Evolutionary conservation across 192 early-diverging fungal species (phyloP).

Genomic region (Glomus cerebriforme): DNA sequence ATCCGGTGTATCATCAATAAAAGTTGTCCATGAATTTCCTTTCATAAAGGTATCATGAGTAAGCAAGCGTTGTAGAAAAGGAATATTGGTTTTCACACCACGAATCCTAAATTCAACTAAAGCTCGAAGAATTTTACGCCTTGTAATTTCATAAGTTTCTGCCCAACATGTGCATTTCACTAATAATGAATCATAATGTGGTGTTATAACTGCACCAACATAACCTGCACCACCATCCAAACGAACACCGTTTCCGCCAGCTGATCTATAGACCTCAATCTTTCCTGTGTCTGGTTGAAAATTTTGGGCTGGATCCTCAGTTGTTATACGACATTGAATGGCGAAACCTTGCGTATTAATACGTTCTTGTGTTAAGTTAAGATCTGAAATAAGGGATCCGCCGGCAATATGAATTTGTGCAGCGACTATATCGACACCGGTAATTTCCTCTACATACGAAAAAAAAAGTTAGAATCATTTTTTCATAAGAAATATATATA

Average conservation of each 20-base stretch:
- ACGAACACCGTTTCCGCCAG: slow-evolving; percentile 86
- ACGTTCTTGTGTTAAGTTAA: slow-evolving; percentile 79
- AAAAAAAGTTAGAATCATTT: not conserved
- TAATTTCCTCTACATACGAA: slow-evolving; percentile 76
- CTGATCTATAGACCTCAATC: slow-evolving; percentile 92
- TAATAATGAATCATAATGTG: slow-evolving; percentile 93
- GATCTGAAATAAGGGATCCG: slow-evolving; percentile 75
- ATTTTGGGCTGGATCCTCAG: slow-evolving; percentile 89
- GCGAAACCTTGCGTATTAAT: slow-evolving; percentile 83
- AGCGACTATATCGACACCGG: slow-evolving; percentile 92
- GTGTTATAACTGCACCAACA: slow-evolving; percentile 89
- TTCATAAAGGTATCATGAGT: slow-evolving; percentile 78
- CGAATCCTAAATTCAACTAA: slow-evolving; percentile 94
- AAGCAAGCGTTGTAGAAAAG: slow-evolving; percentile 87
- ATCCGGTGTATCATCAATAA: slow-evolving; percentile 95
- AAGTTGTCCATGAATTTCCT: slow-evolving; percentile 95
- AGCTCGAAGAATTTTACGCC: slow-evolving; percentile 85
- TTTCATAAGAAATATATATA: not conserved
- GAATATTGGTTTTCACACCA: slow-evolving; percentile 96
- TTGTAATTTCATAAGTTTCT: slow-evolving; percentile 85
- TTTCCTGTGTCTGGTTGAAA: slow-evolving; percentile 97
- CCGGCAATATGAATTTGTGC: slow-evolving; percentile 95
- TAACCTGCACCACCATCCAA: slow-evolving; percentile 89
- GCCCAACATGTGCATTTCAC: slow-evolving; percentile 90
- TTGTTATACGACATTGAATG: slow-evolving; percentile 96